These are phyloP conservation scores for Meira miltonrushii DNA, from an alignment of 1,284 basidiomycete species.

Conservation along the genomic window DNA sequence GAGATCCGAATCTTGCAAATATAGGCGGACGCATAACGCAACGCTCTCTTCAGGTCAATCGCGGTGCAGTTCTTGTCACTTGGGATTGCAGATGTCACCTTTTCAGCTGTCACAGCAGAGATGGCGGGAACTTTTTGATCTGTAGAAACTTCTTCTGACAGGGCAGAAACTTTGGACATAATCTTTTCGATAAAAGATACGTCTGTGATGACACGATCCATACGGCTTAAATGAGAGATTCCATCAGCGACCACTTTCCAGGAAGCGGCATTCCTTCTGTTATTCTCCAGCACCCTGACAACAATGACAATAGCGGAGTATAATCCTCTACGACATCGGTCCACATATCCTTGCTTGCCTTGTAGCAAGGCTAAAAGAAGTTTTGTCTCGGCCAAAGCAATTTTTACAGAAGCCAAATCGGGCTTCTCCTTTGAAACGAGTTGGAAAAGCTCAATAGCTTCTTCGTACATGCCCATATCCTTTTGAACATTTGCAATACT, in stretches of 20 bases:
- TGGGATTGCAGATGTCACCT: not conserved
- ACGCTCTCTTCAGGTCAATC: not conserved
- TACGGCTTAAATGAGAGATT: conserved; percentile 56
- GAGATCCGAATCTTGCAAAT: conserved; percentile 44
- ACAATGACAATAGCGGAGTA: conserved; percentile 61
- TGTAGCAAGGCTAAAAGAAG: conserved; percentile 69
- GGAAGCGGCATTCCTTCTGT: conserved; percentile 53
- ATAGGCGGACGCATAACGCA: conserved; percentile 13
- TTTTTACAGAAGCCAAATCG: conserved; percentile 63
- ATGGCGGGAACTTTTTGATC: conserved; percentile 39
- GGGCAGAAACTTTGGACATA: conserved; percentile 6
- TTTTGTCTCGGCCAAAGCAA: conserved; percentile 70
- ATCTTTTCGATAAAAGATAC: conserved; percentile 20
- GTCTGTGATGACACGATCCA: not conserved
- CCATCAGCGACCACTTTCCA: conserved; percentile 87
- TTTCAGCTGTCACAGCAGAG: conserved; percentile 20
- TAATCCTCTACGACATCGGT: conserved; percentile 71
- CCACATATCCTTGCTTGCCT: conserved; percentile 64
- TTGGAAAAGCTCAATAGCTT: conserved; percentile 68
- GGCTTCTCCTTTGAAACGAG: conserved; percentile 62
- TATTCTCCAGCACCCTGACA: conserved; percentile 60
- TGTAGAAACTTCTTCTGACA: conserved; percentile 8
- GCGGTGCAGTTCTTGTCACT: not conserved
- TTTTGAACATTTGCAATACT: conserved; percentile 80
- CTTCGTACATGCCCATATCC: conserved; percentile 69